These are phyloP conservation scores for Moesziomyces globuligerus DNA, from an alignment of 1,284 basidiomycete genomes.

Conservation along the genomic window DNA sequence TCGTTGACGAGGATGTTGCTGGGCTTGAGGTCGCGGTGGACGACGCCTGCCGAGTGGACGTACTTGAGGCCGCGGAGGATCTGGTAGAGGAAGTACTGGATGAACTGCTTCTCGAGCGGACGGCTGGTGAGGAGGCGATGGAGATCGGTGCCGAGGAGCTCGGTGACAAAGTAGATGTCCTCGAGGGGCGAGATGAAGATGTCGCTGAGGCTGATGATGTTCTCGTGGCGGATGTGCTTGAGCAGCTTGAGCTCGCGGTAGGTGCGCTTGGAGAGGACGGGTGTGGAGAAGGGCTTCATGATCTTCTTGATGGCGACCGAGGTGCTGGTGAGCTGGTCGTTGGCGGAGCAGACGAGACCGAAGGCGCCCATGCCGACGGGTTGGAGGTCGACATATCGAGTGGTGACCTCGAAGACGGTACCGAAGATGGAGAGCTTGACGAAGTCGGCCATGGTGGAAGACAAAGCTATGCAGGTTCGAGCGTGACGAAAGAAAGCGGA, in stretches of 20 bases:
- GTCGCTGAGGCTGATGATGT: constrained; percentile 98
- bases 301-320: constrained; percentile 99
- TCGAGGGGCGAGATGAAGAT: constrained; percentile 99
- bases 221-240: constrained; percentile 99
- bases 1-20: constrained; percentile 99
- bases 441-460: constrained; percentile 73
- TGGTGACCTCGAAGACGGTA: constrained; percentile 84
- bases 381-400: constrained; percentile 96
- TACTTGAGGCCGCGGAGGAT: constrained; percentile 98
- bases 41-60: constrained; percentile 98
- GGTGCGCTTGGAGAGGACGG: constrained; percentile 96
- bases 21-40: constrained; percentile 95
- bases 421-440: constrained; percentile 99
- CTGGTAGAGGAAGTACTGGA: constrained; percentile 99
- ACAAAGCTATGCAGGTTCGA: neutral
- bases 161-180: constrained; percentile 97
- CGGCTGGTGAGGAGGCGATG: constrained; percentile 95
- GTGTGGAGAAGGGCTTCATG: constrained; percentile 97
- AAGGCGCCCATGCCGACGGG: constrained; percentile 97
- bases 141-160: constrained; percentile 95
- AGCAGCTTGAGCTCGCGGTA: constrained; percentile 98
- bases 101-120: constrained; percentile 99
- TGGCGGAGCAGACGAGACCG: constrained; percentile 77
- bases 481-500: too few species aligned
- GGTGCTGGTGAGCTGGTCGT: constrained; percentile 93